phyloP scores from a whole-genome alignment of 441 rosid species.

The Euphorbia schlechtendalii region DNA sequence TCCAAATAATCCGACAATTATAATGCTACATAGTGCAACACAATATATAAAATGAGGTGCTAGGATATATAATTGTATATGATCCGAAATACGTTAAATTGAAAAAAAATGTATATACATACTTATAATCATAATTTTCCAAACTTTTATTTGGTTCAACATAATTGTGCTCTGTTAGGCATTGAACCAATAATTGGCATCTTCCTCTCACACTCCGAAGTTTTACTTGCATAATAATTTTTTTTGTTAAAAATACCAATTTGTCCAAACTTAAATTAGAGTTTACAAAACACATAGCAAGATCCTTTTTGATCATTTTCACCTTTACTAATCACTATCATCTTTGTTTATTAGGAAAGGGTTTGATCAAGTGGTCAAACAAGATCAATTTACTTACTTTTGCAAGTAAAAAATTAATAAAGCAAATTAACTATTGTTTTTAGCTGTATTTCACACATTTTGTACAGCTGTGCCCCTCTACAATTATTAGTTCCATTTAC shows the following conservation, averaged over 20 bases:
- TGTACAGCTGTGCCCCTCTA: constrained; percentile 17
- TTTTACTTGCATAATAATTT: neutral
- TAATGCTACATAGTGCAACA: too few relatives aligned
- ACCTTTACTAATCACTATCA: neutral
- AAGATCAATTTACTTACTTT: neutral
- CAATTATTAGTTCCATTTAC: neutral
- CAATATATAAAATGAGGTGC: too few relatives aligned
- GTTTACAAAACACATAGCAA: neutral
- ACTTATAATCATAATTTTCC: neutral
- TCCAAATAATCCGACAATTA: too few relatives aligned
- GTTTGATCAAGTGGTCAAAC: neutral
- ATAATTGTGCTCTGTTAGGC: neutral
- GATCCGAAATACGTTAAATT: too few relatives aligned
- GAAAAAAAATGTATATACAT: too few relatives aligned
- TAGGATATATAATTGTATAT: too few relatives aligned
- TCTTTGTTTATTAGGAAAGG: neutral
- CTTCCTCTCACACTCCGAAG: neutral
- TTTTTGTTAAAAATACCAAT: neutral
- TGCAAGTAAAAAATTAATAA: neutral
- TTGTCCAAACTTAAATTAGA: neutral
- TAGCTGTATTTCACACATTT: constrained; percentile 13
- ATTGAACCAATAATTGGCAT: constrained; percentile 12
- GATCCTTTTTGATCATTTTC: neutral
- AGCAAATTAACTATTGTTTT: neutral
- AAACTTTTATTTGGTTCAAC: too few relatives aligned